Evolutionary conservation across 345 rosid species (phyloP).

Genomic region (Turritis glabra): DNA sequence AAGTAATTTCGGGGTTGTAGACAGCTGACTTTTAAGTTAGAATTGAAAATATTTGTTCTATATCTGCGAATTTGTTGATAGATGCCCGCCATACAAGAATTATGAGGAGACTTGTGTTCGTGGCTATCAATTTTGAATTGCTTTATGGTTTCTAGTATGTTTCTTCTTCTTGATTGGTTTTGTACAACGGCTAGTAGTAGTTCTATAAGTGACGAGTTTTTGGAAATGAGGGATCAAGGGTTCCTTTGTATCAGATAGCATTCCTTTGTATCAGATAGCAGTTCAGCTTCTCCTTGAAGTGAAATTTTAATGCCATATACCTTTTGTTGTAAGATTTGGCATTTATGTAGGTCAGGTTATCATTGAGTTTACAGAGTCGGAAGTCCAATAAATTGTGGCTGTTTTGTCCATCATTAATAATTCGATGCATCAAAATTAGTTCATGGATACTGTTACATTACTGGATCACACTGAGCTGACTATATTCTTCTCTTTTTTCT

Average conservation of each 20-base stretch:
- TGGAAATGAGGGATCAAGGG: conserved; percentile 9
- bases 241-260: background rate
- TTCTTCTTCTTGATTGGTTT: background rate
- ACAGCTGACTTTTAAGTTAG: background rate
- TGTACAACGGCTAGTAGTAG: background rate
- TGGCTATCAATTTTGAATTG: background rate
- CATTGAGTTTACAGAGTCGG: too few relatives aligned
- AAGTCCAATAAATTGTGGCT: background rate
- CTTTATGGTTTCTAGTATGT: background rate
- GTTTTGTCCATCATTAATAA: background rate
- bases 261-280: background rate
- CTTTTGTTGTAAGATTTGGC: too few relatives aligned
- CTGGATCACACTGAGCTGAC: conserved; percentile 18
- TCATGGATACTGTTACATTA: conserved; percentile 19
- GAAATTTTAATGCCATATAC: background rate
- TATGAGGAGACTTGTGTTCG: background rate
- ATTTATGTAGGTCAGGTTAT: too few relatives aligned
- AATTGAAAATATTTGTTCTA: background rate
- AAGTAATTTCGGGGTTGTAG: background rate
- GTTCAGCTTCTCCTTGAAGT: conserved; percentile 6
- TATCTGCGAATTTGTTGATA: background rate
- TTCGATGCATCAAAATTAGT: background rate
- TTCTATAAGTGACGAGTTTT: background rate
- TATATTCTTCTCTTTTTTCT: background rate
- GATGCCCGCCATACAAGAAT: background rate